Evolutionary conservation across 73 alveolate species (phyloP).

Genomic region (Stentor coeruleus): DNA sequence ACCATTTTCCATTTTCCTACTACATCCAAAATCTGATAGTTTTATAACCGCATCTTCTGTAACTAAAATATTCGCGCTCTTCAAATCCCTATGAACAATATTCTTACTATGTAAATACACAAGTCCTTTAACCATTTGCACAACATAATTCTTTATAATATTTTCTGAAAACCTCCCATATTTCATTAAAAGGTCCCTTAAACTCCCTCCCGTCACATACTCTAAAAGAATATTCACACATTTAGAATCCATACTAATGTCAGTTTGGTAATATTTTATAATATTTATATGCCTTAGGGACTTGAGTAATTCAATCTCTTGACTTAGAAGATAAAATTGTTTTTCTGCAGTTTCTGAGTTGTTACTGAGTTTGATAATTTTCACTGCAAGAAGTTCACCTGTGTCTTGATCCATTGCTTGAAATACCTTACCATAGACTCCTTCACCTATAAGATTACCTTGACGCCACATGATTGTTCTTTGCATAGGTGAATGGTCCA

Average conservation of each 20-base stretch:
- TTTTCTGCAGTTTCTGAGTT: too few species aligned
- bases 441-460: constrained; percentile 73
- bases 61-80: constrained; percentile 49
- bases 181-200: constrained; percentile 33
- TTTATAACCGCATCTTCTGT: constrained; percentile 53
- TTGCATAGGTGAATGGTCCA: too few species aligned
- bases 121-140: too few species aligned
- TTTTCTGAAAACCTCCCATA: constrained; percentile 25
- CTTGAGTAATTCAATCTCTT: constrained; percentile 41
- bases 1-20: too few species aligned
- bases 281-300: constrained; percentile 37
- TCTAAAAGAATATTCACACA: constrained; percentile 49
- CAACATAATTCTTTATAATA: background rate
- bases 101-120: too few species aligned
- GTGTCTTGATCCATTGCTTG: constrained; percentile 61
- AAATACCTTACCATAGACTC: constrained; percentile 85
- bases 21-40: constrained; percentile 76
- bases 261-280: constrained; percentile 43
- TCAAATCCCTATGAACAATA: too few species aligned
- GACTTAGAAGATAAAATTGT: constrained; percentile 35
- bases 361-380: constrained; percentile 35
- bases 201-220: constrained; percentile 50
- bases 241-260: constrained; percentile 24
- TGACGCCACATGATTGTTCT: too few species aligned
- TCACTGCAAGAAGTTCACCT: constrained; percentile 66